Base-by-base conservation (phyloP, 805 yeast genomes). In the Nakazawaea ernobii region DNA sequence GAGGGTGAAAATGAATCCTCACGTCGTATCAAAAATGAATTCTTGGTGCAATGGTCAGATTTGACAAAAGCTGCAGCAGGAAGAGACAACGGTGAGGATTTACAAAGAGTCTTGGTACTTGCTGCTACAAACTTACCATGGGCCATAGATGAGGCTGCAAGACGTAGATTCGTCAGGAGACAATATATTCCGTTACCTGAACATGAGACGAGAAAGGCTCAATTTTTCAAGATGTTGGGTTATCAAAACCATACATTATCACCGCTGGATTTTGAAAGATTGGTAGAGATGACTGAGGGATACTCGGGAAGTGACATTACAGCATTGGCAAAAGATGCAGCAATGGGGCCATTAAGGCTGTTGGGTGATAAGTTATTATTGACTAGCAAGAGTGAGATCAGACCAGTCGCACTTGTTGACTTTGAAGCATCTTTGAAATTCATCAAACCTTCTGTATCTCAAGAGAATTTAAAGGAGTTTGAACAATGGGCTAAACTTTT, bases 51-150 rank as follows among this genome's bases (percentile, higher is more conserved):
- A 63, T 92, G 99, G 99, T 84, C 94, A 14, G 91, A 90, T 49
- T 71, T 94, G 39, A 86, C 94, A 39, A 82, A 86, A 44, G 95
- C 97, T 0, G 86, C 96, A 47, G 79, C 95, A 53, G 89, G 88
- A 1, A 74, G 81, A 43, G 84, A 80, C 42, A 61, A 69, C 6
- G 67, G 72, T 11, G 73, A 71, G 40, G 77, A 71, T 48, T 67
- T 72, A 39, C 80, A 79, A 43, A 71, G 97, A 46, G 98, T 92
- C 3, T 70, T 94, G 35, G 95, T 92, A 3, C 68, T 94, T 36
- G 98, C 97, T 0, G 97, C 98, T 1, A 92, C 98, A 0, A 94
- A 92, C 62, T 63, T 92, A 52, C 99, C 99, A 0, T 92, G 99
- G 99, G 85, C 89, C 1, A 90, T 87, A 51, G 99, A 92, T 64